Evolutionary conservation across 73 alveolate genomes (phyloP).

Genomic region (Tetrahymena malaccensis): DNA sequence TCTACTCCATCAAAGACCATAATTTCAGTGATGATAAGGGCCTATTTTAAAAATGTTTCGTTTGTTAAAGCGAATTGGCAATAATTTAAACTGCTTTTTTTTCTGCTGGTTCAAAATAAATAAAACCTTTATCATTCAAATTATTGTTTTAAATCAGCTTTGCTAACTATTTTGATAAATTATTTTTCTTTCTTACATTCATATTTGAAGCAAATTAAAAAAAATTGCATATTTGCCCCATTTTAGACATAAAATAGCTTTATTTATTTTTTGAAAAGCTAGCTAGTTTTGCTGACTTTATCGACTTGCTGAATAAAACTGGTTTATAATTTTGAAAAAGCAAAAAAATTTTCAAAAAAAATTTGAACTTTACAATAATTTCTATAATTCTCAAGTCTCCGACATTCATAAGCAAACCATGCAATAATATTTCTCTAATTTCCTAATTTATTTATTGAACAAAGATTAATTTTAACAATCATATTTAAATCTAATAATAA

Average conservation of each 20-base stretch:
- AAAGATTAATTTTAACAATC: neutral
- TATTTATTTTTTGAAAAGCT: neutral
- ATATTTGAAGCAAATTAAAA: neutral
- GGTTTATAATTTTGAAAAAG: neutral
- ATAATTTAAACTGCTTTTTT: neutral
- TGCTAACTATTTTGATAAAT: neutral
- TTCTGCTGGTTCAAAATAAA: neutral
- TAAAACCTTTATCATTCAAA: neutral
- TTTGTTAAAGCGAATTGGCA: neutral
- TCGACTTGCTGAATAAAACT: neutral
- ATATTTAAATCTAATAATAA: neutral
- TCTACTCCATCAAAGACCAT: neutral
- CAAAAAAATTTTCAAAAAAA: slow-evolving; percentile 15
- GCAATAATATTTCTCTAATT: slow-evolving; percentile 23
- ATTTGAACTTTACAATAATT: slow-evolving; percentile 18
- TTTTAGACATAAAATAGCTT: neutral
- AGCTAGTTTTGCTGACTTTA: neutral
- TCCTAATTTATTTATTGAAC: neutral
- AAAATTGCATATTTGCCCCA: neutral
- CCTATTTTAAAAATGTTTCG: neutral
- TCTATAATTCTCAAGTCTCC: slow-evolving; percentile 30
- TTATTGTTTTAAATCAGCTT: neutral
- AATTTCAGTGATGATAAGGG: neutral
- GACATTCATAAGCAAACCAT: slow-evolving; percentile 39
- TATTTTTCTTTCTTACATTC: neutral